Evolutionary conservation across 192 early-diverging fungal species (phyloP), one percentile per base, ranked within the genome.

Genomic region (Spizellomyces punctatus): DNA sequence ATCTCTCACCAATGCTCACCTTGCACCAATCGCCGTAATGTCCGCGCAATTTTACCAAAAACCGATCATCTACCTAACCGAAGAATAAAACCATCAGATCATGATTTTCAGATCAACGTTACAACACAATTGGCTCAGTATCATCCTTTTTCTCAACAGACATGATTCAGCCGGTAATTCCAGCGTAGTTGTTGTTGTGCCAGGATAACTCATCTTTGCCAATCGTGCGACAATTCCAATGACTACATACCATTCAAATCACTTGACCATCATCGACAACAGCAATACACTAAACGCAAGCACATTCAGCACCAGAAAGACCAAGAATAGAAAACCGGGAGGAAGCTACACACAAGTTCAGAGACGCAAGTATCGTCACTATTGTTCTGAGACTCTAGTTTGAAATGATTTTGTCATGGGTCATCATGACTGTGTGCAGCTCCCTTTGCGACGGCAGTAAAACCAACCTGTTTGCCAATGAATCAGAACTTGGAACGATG

Each of bases 111-210:
- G 64, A 4, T 10, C 59, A 16, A 9, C 22, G 21, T 17, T 8
- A 41, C n/a, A 36, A 70, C 10, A 65, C n/a, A 63, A 54, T 67
- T 42, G 48, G 63, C 71, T 73, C 71, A 73, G 71, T n/a, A 49
- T 68, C 27, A 66, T 58, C 63, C 63, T 59, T 63, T 67, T 64
- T 57, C 64, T 73, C 64, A 52, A 73, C 64, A 64, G 56, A 68
- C 45, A 52, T 67, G 64, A 73, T 56, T 73, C 71, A 71, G 64
- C 46, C 71, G 71, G 71, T 73, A 73, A 73, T 73, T 73, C 71
- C 71, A 73, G 66, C 61, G 46, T 66, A 63, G 46, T 41, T 73
- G 42, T 41, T 73, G 17, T 48, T 67, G 5, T 66, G 63, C 71
- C 58, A 63, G 69, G 59, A 19, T 63, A 42, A 47, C 60, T 71